Percentiles rank a stretch among this genome's conserved stretches.
Evolutionary conservation across 2,329 filamentous ascomycete genomes (phyloP).

Genomic region (Metarhizium guizhouense): DNA sequence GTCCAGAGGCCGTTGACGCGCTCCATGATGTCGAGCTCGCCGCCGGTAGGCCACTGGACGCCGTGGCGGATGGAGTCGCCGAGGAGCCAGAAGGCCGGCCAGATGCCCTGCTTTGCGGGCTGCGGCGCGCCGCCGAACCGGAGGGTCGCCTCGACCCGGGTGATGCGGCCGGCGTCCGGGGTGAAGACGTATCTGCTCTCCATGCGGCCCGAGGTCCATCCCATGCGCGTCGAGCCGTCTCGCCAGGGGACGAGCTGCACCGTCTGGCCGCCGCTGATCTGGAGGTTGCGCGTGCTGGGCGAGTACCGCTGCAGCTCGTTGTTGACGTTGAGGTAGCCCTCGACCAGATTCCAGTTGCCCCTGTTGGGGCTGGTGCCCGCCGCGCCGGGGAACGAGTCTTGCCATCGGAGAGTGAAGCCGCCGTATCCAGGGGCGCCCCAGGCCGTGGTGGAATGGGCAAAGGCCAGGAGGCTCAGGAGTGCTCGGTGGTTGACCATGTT

Average conservation of each 20-base stretch:
- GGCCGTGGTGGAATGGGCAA: conserved; percentile 25
- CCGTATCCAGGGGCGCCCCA: conserved; percentile 28
- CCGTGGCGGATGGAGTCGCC: conserved; percentile 40
- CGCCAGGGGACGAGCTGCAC: conserved; percentile 42
- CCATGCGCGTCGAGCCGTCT: conserved; percentile 20
- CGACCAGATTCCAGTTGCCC: conserved; percentile 32
- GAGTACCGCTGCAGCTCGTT: conserved; percentile 43
- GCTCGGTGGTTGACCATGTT: conserved; percentile 15
- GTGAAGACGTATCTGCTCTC: conserved; percentile 40
- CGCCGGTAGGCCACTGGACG: conserved; percentile 40
- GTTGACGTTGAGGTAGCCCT: conserved; percentile 36
- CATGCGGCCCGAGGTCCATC: conserved; percentile 48
- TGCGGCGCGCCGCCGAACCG: conserved; percentile 34
- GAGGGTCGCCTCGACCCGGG: conserved; percentile 35
- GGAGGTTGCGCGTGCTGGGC: conserved; percentile 35
- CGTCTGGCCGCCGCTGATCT: conserved; percentile 39
- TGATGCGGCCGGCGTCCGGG: conserved; percentile 34
- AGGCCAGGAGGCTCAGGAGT: conserved; percentile 18
- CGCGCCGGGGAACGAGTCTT: conserved; percentile 32
- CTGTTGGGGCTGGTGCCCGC: conserved; percentile 24
- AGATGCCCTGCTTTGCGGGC: conserved; percentile 42
- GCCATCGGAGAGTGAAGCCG: conserved; percentile 31
- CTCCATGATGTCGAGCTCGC: conserved; percentile 52
- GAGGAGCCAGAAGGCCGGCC: conserved; percentile 52
- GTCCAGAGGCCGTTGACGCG: conserved; percentile 39